These are phyloP conservation scores for Pueraria montana DNA, from an alignment of 306 rosid genomes.

Conservation along the genomic window DNA sequence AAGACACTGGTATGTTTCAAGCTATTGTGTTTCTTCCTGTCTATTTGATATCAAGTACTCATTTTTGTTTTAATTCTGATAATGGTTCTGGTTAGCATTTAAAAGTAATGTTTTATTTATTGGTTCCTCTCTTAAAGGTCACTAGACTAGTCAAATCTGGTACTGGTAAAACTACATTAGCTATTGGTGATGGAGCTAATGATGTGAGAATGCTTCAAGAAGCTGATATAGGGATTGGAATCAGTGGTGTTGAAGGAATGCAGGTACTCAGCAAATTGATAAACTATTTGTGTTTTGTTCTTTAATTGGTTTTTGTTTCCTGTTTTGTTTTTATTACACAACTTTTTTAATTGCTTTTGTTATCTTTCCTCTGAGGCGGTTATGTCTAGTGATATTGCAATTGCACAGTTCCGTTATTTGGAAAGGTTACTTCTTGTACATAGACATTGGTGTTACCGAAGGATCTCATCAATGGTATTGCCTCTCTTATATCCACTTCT, in stretches of 20 bases:
- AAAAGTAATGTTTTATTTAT: too few relatives aligned
- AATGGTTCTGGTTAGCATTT: too few relatives aligned
- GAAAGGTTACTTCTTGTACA: conserved; percentile 95
- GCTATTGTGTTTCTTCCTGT: too few relatives aligned
- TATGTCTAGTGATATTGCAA: conserved; percentile 97
- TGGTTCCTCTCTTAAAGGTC: too few relatives aligned
- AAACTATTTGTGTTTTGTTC: conserved; percentile 20
- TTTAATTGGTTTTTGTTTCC: conserved; percentile 37
- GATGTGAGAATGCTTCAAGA: conserved; percentile 99
- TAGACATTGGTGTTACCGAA: conserved; percentile 99
- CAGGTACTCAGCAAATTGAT: conserved; percentile 69
- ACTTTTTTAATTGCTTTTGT: conserved; percentile 25
- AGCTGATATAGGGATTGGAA: conserved; percentile 98
- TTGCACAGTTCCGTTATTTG: conserved; percentile 92
- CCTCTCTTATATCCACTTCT: conserved; percentile 6
- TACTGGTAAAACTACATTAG: too few relatives aligned
- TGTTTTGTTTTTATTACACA: conserved; percentile 11
- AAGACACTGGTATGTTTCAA: too few relatives aligned
- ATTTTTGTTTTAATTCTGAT: too few relatives aligned
- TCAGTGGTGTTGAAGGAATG: conserved; percentile 99
- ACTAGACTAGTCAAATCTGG: too few relatives aligned
- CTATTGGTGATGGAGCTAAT: conserved; percentile 98
- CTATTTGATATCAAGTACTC: too few relatives aligned
- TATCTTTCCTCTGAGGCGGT: conserved; percentile 71
- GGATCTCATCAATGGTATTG: conserved; percentile 94